phyloP scores from a whole-genome alignment of 2,329 filamentous ascomycete genomes.

The Aureobasidium mangrovei region DNA sequence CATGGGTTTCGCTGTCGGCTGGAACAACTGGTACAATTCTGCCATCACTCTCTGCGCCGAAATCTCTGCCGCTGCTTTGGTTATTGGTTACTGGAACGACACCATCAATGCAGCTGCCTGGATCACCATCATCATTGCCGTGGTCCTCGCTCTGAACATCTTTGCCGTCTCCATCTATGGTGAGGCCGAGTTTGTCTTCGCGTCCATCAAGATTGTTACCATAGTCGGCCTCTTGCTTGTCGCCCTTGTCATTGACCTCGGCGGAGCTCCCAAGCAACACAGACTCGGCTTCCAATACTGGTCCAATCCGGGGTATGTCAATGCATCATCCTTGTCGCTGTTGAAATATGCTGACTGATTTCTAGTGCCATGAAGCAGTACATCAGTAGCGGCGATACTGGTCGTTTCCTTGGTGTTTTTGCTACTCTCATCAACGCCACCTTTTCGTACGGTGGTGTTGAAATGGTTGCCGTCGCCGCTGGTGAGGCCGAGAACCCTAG shows the following conservation, averaged over 20 bases:
- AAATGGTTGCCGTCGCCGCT: constrained; percentile 47
- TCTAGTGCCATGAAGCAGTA: constrained; percentile 43
- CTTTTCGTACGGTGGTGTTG: constrained; percentile 45
- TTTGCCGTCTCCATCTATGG: constrained; percentile 44
- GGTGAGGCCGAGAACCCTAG: constrained; percentile 48
- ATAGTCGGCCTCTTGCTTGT: constrained; percentile 35
- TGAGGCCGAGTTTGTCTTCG: constrained; percentile 46
- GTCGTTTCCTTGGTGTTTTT: constrained; percentile 56
- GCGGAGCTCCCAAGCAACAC: constrained; percentile 50
- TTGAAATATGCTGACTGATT: too few relatives aligned
- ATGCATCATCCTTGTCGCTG: not conserved
- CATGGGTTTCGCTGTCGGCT: constrained; percentile 31
- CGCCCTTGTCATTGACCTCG: constrained; percentile 51
- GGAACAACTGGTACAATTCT: constrained; percentile 41
- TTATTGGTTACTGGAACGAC: constrained; percentile 52
- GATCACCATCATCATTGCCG: constrained; percentile 50
- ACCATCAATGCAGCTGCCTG: constrained; percentile 30
- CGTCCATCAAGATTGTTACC: constrained; percentile 42
- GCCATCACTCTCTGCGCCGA: constrained; percentile 46
- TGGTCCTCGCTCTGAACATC: constrained; percentile 55
- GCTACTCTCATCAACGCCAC: constrained; percentile 41
- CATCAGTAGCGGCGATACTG: constrained; percentile 48
- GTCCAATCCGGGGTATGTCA: constrained; percentile 45
- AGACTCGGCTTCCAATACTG: constrained; percentile 61
- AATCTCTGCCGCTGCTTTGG: constrained; percentile 55